phyloP scores from a whole-genome alignment of 2,329 filamentous ascomycete species.

The Pochonia chlamydosporia region DNA sequence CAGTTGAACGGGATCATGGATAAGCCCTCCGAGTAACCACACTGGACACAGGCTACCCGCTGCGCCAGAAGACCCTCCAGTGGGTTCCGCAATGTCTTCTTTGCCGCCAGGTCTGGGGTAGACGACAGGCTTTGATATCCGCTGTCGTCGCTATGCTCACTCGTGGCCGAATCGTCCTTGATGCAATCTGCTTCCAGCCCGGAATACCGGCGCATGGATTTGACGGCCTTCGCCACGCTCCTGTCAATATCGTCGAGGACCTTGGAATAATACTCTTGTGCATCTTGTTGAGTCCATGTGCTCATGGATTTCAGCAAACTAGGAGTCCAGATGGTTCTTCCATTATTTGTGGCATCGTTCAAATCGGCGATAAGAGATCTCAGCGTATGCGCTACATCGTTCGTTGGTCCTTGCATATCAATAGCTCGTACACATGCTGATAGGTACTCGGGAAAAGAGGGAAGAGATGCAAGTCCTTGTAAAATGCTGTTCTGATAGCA shows the following conservation, averaged over 20 bases:
- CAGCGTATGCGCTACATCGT: constrained; percentile 44
- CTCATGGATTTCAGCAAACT: constrained; percentile 82
- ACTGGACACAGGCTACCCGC: constrained; percentile 78
- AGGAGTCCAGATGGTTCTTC: constrained; percentile 76
- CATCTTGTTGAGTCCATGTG: constrained; percentile 94
- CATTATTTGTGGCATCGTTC: constrained; percentile 64
- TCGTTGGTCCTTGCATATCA: constrained; percentile 19
- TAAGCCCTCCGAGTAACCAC: constrained; percentile 81
- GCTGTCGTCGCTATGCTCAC: constrained; percentile 50
- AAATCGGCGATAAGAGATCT: constrained; percentile 63
- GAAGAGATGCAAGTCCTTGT: constrained; percentile 73
- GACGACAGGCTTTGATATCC: constrained; percentile 45
- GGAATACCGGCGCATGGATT: constrained; percentile 18
- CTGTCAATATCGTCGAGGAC: constrained; percentile 80
- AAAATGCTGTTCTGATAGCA: constrained; percentile 98
- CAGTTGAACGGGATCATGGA: constrained; percentile 93
- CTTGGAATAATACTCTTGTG: constrained; percentile 94
- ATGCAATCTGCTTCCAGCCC: constrained; percentile 34
- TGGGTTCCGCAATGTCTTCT: constrained; percentile 57
- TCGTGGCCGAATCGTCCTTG: constrained; percentile 37
- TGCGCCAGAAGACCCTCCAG: constrained; percentile 85
- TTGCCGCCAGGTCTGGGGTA: constrained; percentile 30
- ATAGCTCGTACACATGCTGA: constrained; percentile 32
- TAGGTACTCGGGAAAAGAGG: constrained; percentile 63
- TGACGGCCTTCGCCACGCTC: constrained; percentile 53